Evolutionary conservation across 768 basidiomycete species (phyloP).

Genomic region (Pleurotus citrinopileatus): DNA sequence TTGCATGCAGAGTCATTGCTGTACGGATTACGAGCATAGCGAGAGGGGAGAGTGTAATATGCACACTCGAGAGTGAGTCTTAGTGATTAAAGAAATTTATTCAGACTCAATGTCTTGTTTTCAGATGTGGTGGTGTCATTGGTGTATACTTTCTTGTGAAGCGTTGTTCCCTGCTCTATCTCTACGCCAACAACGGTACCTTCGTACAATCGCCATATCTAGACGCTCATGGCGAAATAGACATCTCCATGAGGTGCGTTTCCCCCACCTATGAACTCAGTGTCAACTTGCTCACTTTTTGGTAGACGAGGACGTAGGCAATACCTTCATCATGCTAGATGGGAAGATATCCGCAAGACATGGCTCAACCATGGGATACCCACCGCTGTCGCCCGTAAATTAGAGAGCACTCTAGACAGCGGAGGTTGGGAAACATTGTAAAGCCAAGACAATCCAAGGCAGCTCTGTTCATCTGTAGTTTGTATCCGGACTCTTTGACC

Average conservation of each 20-base stretch:
- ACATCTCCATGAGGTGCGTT: slow-evolving; percentile 85
- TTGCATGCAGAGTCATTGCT: slow-evolving; percentile 93
- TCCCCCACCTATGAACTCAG: slow-evolving; percentile 5
- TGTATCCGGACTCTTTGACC: too few relatives aligned
- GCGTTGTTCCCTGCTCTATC: slow-evolving; percentile 84
- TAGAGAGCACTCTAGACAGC: slow-evolving; percentile 83
- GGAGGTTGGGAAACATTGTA: slow-evolving; percentile 94
- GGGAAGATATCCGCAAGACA: slow-evolving; percentile 87
- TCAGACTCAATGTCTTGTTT: slow-evolving; percentile 1
- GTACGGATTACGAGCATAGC: slow-evolving; percentile 63
- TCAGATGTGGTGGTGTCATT: slow-evolving; percentile 85
- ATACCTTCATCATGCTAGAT: slow-evolving; percentile 77
- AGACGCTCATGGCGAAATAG: slow-evolving; percentile 92
- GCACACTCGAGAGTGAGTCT: slow-evolving; percentile 88
- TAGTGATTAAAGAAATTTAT: too few relatives aligned
- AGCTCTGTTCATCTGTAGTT: background rate
- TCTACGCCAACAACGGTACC: slow-evolving; percentile 87
- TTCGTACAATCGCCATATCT: slow-evolving; percentile 89
- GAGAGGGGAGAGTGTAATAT: slow-evolving; percentile 90
- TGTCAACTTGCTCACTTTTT: background rate
- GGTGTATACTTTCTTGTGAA: slow-evolving; percentile 92
- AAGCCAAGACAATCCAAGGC: slow-evolving; percentile 11
- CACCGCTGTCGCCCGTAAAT: slow-evolving; percentile 81
- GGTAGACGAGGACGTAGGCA: slow-evolving; percentile 84
- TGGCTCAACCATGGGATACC: slow-evolving; percentile 93